These are phyloP conservation scores for Tulasnella sp. DNA, from an alignment of 768 basidiomycete genomes.

Conservation along the genomic window DNA sequence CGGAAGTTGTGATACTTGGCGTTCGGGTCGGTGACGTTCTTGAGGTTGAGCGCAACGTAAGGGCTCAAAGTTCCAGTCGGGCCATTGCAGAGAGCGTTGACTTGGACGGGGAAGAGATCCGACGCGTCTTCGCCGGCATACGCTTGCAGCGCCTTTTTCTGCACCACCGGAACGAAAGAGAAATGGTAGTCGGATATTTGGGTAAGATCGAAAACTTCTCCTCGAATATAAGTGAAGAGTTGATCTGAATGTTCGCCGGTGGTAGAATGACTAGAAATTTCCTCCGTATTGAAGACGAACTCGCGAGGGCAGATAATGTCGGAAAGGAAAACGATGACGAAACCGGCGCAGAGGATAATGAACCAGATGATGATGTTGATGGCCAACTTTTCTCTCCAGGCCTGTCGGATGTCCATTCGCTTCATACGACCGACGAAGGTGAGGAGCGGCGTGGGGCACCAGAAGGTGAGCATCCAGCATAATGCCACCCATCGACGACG, in stretches of 20 bases:
- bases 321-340: conserved; percentile 86
- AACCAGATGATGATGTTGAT: conserved; percentile 96
- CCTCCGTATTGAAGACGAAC: conserved; percentile 74
- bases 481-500: conserved; percentile 81
- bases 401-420: conserved; percentile 84
- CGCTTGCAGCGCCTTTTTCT: conserved; percentile 62
- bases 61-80: conserved; percentile 71
- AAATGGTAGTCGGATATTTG: conserved; percentile 57
- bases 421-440: conserved; percentile 83
- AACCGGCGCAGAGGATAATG: conserved; percentile 76
- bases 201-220: conserved; percentile 89
- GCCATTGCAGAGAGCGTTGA: conserved; percentile 88
- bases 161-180: conserved; percentile 62
- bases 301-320: conserved; percentile 88
- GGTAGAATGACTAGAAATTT: conserved; percentile 66
- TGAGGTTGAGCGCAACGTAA: conserved; percentile 67
- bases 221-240: conserved; percentile 75
- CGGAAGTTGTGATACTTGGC: conserved; percentile 92
- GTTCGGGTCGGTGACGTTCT: conserved; percentile 60
- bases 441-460: conserved; percentile 70
- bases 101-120: conserved; percentile 89
- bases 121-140: conserved; percentile 76
- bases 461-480: conserved; percentile 87
- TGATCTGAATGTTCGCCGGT: conserved; percentile 53
- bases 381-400: conserved; percentile 95